Evolutionary conservation across 164 flowering plant species (phyloP).

Genomic region (Sextonia rubra): DNA sequence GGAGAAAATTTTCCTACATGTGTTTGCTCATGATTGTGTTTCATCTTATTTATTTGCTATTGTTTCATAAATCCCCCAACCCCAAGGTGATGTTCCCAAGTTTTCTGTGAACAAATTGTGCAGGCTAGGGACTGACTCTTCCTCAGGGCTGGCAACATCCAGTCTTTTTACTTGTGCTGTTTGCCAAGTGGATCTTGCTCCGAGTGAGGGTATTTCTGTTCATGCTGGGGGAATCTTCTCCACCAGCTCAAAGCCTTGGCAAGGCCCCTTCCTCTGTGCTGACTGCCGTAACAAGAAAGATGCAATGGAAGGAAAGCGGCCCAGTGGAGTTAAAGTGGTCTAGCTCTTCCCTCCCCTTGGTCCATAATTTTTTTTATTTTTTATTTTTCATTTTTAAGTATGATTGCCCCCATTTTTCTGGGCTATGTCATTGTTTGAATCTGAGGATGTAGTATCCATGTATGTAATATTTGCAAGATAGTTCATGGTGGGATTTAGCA

Average conservation of each 20-base stretch:
- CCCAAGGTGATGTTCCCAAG: not conserved
- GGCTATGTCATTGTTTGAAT: constrained; percentile 2
- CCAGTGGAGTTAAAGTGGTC: constrained; percentile 54
- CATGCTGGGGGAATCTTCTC: constrained; percentile 91
- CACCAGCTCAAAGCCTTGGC: constrained; percentile 79
- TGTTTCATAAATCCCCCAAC: not conserved
- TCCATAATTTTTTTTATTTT: not conserved
- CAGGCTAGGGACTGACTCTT: constrained; percentile 67
- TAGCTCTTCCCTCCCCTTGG: constrained; percentile 10
- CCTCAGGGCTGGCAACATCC: constrained; percentile 32
- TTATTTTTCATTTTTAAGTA: constrained; percentile 4
- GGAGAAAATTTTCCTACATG: not conserved
- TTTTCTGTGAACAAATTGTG: not conserved
- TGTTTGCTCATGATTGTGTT: not conserved
- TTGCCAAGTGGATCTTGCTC: constrained; percentile 82
- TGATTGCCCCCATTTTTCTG: constrained; percentile 2
- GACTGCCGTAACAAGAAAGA: constrained; percentile 72
- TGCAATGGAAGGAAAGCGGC: constrained; percentile 83
- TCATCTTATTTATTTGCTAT: not conserved
- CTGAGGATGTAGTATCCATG: constrained; percentile 1
- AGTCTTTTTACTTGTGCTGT: constrained; percentile 74
- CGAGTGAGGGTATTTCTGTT: constrained; percentile 85
- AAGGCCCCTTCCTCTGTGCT: constrained; percentile 85
- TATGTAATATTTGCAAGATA: constrained; percentile 7
- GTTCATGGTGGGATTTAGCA: not conserved